Conservation (phyloP, 805 yeast genomes). For the Barnettozyma botsteinii region DNA sequence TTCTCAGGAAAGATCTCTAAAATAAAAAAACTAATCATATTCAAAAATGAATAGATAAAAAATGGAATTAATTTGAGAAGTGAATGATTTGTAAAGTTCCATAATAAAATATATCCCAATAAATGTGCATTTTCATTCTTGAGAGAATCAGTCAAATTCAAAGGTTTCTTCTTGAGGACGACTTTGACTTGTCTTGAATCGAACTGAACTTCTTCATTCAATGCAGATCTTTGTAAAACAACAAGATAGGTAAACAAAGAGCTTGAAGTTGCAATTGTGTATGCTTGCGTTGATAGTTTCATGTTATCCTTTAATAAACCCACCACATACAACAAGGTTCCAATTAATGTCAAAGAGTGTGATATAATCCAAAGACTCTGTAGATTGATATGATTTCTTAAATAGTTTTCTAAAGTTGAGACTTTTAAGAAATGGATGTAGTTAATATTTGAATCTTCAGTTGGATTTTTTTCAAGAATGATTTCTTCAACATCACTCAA, state of each 20-base stretch:
- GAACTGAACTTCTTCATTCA: slow-evolving; percentile 14
- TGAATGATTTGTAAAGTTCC: slow-evolving; percentile 31
- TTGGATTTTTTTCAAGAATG: no score
- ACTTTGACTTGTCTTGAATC: slow-evolving; percentile 13
- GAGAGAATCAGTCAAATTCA: slow-evolving; percentile 31
- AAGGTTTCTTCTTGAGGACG: slow-evolving; percentile 8
- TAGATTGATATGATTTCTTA: slow-evolving; percentile 10
- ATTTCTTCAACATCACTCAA: background rate
- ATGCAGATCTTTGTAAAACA: slow-evolving; percentile 20
- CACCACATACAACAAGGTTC: slow-evolving; percentile 10
- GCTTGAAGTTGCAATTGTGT: slow-evolving; percentile 17
- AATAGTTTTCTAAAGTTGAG: no score
- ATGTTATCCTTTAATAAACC: slow-evolving; percentile 3
- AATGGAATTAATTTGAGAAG: slow-evolving; percentile 36
- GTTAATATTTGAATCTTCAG: no score
- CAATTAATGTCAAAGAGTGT: slow-evolving; percentile 19
- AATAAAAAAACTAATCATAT: slow-evolving; percentile 29
- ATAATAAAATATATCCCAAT: slow-evolving; percentile 32
- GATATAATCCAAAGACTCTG: slow-evolving; percentile 24
- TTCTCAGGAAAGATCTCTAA: slow-evolving; percentile 30
- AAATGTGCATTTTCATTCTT: slow-evolving; percentile 38
- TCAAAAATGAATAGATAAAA: slow-evolving; percentile 36
- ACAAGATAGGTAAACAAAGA: slow-evolving; percentile 21
- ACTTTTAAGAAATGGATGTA: background rate
- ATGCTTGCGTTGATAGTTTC: slow-evolving; percentile 7